phyloP scores from a whole-genome alignment of 106 monocot genomes.

The Triglochin maritima region DNA sequence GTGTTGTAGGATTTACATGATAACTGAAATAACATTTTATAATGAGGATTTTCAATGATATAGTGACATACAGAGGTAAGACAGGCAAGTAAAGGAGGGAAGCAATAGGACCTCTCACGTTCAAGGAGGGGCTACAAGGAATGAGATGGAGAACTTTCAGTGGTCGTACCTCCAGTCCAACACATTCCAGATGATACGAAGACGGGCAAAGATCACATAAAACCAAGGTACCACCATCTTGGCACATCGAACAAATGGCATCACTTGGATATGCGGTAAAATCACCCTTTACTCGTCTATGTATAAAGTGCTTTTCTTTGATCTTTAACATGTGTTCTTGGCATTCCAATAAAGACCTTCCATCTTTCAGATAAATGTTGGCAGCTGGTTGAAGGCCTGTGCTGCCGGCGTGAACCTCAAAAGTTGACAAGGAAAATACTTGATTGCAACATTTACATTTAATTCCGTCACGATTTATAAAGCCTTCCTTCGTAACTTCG shows the following conservation, averaged over 20 bases:
- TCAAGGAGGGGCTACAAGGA: not conserved
- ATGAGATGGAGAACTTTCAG: not conserved
- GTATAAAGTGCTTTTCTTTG: conserved; percentile 15
- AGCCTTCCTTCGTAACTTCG: conserved; percentile 31
- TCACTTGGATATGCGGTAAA: conserved; percentile 28
- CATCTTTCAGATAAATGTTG: conserved; percentile 47
- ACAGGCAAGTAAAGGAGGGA: too few relatives aligned
- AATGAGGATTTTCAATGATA: too few relatives aligned
- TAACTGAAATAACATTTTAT: too few relatives aligned
- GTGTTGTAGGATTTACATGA: too few relatives aligned
- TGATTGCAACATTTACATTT: conserved; percentile 51
- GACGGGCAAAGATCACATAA: conserved; percentile 70
- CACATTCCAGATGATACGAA: conserved; percentile 45
- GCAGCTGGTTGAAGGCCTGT: conserved; percentile 24
- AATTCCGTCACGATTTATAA: conserved; percentile 45
- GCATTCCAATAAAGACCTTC: conserved; percentile 54
- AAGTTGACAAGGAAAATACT: conserved; percentile 27
- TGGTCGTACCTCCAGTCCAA: conserved; percentile 41
- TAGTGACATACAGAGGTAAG: too few relatives aligned
- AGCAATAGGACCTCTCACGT: too few relatives aligned
- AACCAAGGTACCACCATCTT: conserved; percentile 53
- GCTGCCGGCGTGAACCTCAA: conserved; percentile 57
- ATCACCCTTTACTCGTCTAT: conserved; percentile 28
- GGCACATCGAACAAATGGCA: conserved; percentile 47
- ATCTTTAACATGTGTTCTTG: conserved; percentile 26